phyloP scores from a whole-genome alignment of 331 rosid species.

The Acacia concinna region DNA sequence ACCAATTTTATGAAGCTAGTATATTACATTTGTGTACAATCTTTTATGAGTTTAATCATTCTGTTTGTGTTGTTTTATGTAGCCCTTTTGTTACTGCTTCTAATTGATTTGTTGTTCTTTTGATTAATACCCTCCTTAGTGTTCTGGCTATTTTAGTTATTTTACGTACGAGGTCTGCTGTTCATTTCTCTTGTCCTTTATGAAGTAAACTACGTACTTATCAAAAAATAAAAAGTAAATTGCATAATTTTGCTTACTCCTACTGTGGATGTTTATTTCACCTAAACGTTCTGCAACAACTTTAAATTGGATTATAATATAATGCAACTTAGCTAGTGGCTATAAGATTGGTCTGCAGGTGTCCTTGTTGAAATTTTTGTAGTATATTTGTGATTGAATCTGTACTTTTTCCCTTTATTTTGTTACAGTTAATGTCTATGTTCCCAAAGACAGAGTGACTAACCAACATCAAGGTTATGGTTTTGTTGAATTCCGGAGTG shows the following conservation, averaged over 20 bases:
- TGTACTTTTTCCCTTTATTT: not conserved
- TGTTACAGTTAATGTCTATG: constrained; percentile 87
- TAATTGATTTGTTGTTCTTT: not conserved
- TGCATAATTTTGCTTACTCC: not conserved
- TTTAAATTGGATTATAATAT: not conserved
- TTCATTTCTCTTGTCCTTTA: not conserved
- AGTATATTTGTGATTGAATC: not conserved
- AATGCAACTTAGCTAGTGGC: not conserved
- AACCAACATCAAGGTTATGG: constrained; percentile 97
- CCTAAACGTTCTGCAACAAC: not conserved
- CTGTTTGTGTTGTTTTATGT: not conserved
- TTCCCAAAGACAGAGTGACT: constrained; percentile 95
- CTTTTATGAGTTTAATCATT: not conserved
- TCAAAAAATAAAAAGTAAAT: not conserved
- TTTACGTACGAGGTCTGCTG: not conserved
- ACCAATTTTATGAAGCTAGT: not conserved
- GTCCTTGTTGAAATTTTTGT: not conserved
- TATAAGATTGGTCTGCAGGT: not conserved
- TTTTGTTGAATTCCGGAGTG: constrained; percentile 89
- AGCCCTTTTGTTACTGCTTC: not conserved
- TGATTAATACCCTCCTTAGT: not conserved
- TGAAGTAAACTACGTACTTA: not conserved
- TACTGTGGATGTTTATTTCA: not conserved
- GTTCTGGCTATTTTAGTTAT: not conserved
- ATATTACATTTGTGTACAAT: not conserved